Percentiles rank a stretch among this genome's conserved stretches.
Evolutionary conservation across 2,329 filamentous ascomycete genomes (phyloP).

Genomic region (Penicillium digitatum): DNA sequence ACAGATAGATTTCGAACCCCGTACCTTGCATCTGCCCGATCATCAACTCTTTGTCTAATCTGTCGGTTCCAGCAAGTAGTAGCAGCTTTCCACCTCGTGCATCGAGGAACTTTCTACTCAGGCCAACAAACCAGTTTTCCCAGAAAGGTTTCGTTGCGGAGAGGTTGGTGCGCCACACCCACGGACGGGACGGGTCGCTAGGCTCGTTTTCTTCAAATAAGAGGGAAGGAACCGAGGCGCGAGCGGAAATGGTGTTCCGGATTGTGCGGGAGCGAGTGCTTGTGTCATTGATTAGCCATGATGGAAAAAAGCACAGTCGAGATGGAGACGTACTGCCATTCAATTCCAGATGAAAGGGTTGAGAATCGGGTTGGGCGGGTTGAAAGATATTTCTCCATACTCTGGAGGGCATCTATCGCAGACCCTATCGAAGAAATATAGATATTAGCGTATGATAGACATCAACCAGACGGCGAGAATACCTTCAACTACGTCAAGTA

Average conservation of each 20-base stretch:
- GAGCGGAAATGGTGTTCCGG: slow-evolving; percentile 75
- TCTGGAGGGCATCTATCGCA: slow-evolving; percentile 88
- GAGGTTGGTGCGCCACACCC: slow-evolving; percentile 84
- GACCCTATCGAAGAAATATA: slow-evolving; percentile 52
- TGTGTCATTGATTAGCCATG: slow-evolving; percentile 18
- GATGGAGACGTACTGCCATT: slow-evolving; percentile 68
- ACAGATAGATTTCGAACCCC: slow-evolving; percentile 12
- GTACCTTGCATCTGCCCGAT: slow-evolving; percentile 96
- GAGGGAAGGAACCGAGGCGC: slow-evolving; percentile 80
- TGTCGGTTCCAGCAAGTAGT: slow-evolving; percentile 81
- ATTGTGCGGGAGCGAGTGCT: slow-evolving; percentile 77
- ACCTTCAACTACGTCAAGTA: slow-evolving; percentile 90
- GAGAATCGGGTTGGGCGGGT: slow-evolving; percentile 74
- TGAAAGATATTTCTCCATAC: slow-evolving; percentile 88
- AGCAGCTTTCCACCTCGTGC: slow-evolving; percentile 80
- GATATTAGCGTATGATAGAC: neutral
- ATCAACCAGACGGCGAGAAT: neutral
- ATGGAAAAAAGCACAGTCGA: neutral
- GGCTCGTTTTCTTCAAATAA: slow-evolving; percentile 50
- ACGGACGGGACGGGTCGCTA: slow-evolving; percentile 49
- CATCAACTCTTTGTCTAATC: slow-evolving; percentile 84
- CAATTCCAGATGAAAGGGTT: slow-evolving; percentile 74
- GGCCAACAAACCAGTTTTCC: slow-evolving; percentile 86
- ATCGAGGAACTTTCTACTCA: slow-evolving; percentile 81
- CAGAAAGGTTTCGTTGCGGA: slow-evolving; percentile 82